Base-by-base conservation (phyloP, 2,329 filamentous ascomycete genomes). In the Talaromyces atroroseus region DNA sequence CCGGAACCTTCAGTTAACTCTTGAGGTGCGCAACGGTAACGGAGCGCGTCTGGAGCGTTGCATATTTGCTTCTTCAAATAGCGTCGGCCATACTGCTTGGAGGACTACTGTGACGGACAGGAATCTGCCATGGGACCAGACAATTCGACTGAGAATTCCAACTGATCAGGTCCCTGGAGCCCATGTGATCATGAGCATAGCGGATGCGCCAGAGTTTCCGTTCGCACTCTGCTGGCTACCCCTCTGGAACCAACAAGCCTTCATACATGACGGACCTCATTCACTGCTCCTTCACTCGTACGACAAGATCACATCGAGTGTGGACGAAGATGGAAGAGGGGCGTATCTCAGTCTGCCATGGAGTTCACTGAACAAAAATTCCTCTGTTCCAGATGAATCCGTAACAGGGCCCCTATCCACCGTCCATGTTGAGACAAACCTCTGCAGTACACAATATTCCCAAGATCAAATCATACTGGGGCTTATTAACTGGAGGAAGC, bases 151-250 rank as follows among this genome's bases (percentile, higher is more conserved):
- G 29, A 86, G 86, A 2, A 81, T 99, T 42, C 80, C 87, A 0
- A 85, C 90, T 0, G 81, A 88, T 51, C 88, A 96, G 62, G 92
- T 99, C 0, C 81, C 86, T 2, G 84, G 84, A 21, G 86, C 89
- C 11, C 94, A 99, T 74, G 77, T 97, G 24, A 89, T 95, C 34
- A 88, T 99, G 82, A 92, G 90, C 63, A 76, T 99, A 54, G 87
- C 91, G 8, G 91, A 97, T 73, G 83, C 89, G 51, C 91, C 92
- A 0, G 87, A 88, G 54, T 87, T 90, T 47, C 91, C 94, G 0
- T 96, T 97, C 70, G 92, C 94, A 2, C 80, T 97, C 45, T 89
- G 89, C 14, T 92, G 95, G 80, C 86, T 99, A 77, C 94, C 94
- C 0, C 78, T 99, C 2, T 99, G 95, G 94, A 89, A 92, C 52